phyloP scores from a whole-genome alignment of 2,329 filamentous ascomycete species.

The Parafenestella ontariensis region DNA sequence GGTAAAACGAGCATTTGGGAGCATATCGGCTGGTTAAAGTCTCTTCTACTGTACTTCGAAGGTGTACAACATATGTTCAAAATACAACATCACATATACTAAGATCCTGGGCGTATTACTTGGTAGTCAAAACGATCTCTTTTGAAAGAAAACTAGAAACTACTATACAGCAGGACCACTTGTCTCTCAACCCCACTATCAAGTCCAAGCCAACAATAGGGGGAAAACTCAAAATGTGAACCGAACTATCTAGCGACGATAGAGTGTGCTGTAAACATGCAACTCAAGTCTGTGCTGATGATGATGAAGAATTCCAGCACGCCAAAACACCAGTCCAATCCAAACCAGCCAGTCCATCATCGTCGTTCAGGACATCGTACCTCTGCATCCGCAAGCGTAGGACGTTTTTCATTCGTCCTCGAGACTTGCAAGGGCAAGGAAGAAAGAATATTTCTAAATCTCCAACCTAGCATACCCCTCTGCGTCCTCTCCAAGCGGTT shows the following conservation, averaged over 20 bases:
- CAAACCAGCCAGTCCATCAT: neutral
- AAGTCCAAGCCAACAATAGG: neutral
- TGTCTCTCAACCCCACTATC: too few relatives aligned
- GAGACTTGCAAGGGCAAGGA: neutral
- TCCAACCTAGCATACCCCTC: slow-evolving; percentile 46
- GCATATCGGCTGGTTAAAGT: neutral
- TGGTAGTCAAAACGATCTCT: too few relatives aligned
- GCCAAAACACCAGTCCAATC: neutral
- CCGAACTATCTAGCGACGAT: too few relatives aligned
- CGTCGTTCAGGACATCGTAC: neutral
- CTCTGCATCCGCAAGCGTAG: neutral
- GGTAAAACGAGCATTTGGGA: neutral
- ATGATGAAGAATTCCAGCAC: too few relatives aligned
- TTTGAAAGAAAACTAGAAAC: too few relatives aligned
- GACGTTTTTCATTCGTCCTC: neutral
- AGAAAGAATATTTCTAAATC: slow-evolving; percentile 28
- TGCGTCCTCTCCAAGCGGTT: slow-evolving; percentile 40
- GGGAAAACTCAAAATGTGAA: too few relatives aligned
- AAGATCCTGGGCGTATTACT: too few relatives aligned
- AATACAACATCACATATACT: too few relatives aligned
- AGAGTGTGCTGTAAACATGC: too few relatives aligned
- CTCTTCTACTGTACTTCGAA: neutral
- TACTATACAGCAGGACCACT: neutral
- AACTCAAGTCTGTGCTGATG: too few relatives aligned
- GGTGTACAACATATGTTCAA: neutral